Percentiles rank a stretch among this genome's conserved stretches.
phyloP scores from a whole-genome alignment of 2,329 filamentous ascomycete genomes.

The Epichloe scottii region DNA sequence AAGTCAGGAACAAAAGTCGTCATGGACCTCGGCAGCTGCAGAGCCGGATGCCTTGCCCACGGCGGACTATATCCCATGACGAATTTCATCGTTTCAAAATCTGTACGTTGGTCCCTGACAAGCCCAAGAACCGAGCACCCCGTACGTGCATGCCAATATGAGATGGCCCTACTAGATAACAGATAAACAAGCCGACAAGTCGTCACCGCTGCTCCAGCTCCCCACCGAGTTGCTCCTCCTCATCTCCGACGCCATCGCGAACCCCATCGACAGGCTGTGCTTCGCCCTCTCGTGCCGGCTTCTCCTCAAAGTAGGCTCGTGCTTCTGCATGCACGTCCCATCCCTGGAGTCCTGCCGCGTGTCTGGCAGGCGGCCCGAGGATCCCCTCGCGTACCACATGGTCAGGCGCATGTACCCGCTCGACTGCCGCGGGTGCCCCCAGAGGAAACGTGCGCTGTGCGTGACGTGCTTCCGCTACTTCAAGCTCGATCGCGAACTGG shows the following conservation, averaged over 20 bases:
- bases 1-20: too few relatives aligned
- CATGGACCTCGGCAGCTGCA: too few relatives aligned
- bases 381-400: background rate
- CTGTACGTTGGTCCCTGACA: background rate
- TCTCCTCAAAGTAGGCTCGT: background rate
- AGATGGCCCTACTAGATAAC: background rate
- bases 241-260: background rate
- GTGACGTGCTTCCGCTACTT: too few relatives aligned
- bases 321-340: background rate
- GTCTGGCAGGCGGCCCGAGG: background rate
- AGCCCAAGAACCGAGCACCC: background rate
- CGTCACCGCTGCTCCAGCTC: background rate
- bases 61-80: background rate
- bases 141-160: background rate
- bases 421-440: background rate
- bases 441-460: background rate
- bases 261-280: background rate
- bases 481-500: too few relatives aligned
- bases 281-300: background rate
- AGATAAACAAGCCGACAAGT: background rate
- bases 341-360: background rate
- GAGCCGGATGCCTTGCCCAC: too few relatives aligned
- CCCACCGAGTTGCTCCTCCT: background rate
- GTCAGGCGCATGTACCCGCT: background rate
- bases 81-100: background rate